Evolutionary conservation across 768 basidiomycete genomes (phyloP).

Genomic region (Boletus tylopilopsis): DNA sequence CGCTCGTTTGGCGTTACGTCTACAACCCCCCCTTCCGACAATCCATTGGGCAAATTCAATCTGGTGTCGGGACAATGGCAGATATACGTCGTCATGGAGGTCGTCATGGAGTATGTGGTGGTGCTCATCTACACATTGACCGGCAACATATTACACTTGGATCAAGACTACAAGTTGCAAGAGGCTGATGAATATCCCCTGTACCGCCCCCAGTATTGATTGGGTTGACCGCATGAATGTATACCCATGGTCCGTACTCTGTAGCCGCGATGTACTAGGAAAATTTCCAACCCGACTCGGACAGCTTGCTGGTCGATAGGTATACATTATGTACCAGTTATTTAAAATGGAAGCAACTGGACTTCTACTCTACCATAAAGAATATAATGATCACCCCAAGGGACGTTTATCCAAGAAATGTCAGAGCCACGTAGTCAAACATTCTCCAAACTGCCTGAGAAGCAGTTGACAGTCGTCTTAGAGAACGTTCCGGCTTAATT

Average conservation of each 20-base stretch:
- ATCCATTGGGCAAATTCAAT: constrained; percentile 51
- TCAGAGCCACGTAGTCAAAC: constrained; percentile 78
- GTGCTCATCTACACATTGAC: constrained; percentile 40
- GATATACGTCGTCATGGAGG: constrained; percentile 53
- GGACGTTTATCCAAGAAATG: constrained; percentile 29
- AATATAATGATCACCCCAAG: not conserved
- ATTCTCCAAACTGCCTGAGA: constrained; percentile 42
- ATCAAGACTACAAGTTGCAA: constrained; percentile 31
- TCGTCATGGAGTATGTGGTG: constrained; percentile 57
- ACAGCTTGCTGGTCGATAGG: not conserved
- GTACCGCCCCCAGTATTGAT: constrained; percentile 35
- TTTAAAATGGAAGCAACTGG: not conserved
- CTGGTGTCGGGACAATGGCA: constrained; percentile 55
- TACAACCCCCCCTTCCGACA: constrained; percentile 23
- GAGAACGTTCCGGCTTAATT: constrained; percentile 81
- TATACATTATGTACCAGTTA: not conserved
- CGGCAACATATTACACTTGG: constrained; percentile 27
- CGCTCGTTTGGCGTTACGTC: constrained; percentile 35
- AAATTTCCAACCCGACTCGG: no score
- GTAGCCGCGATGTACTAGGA: not conserved
- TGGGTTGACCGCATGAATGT: not conserved
- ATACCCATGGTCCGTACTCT: not conserved
- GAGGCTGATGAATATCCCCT: constrained; percentile 25
- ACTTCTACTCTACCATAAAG: not conserved
- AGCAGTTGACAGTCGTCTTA: constrained; percentile 36